Base-by-base conservation (phyloP, 2,329 filamentous ascomycete species). In the Thyridium curvatum region DNA sequence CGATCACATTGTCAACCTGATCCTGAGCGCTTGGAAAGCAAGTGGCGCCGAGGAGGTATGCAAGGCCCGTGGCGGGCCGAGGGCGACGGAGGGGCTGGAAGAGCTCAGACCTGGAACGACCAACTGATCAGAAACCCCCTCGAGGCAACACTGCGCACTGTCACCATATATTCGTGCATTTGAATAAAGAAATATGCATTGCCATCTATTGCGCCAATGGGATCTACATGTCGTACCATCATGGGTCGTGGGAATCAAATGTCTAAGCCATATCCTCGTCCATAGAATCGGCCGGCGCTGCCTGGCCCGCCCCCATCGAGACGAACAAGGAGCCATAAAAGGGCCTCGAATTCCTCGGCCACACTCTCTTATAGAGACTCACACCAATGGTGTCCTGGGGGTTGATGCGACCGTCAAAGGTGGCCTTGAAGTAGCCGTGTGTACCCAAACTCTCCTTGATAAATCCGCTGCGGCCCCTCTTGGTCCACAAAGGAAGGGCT, bases 391-490 rank as follows among this genome's bases (percentile, higher is more conserved):
- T 82, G 65, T 98, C 93, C 65, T 96, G 86, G 2, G 93, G 90
- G 62, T 96, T 97, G 60, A 98, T 91, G 58, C 85, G 86, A 12
- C 83, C 88, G 60, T 98, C 94, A 66, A 98, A 98, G 2, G 85
- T 96, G 12, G 93, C 93, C 73, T 98, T 98, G 77, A 97, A 97
- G 69, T 98, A 98, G n/a, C 93, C 93, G 62, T 98, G 93, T 29
- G 93, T 98, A 52, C 93, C 93, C 36, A 98, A 67, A 41, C 84
- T 77, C 69, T 98, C 93, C 71, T 96, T 96, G 69, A 98, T 80
- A 60, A 82, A 96, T 8, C 93, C 93, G 49, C 80, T 86, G 45
- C 93, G 74, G 7, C 93, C 93, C 21, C 91, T 70, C 67, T 80
- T 86, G 5, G 93, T 98, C 90, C 91, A 98, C 46, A 98, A 65